phyloP scores from a whole-genome alignment of 306 rosid genomes.

The Vicia faba region DNA sequence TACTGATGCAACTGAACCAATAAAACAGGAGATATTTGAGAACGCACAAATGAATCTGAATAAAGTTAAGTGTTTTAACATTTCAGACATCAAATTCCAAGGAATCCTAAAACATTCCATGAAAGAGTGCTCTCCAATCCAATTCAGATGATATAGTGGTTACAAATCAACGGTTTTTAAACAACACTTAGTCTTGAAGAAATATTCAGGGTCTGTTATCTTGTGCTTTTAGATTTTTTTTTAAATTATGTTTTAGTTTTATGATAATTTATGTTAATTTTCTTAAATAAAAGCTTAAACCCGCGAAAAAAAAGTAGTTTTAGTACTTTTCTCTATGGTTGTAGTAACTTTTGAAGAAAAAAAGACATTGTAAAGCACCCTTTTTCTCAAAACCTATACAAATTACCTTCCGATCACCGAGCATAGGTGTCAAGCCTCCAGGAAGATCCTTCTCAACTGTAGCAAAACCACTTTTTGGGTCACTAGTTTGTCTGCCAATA shows the following conservation, averaged over 20 bases:
- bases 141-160: not conserved
- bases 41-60: too few species aligned
- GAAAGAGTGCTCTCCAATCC: not conserved
- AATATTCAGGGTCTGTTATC: not conserved
- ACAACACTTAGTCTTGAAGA: not conserved
- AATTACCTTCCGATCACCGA: slow-evolving; percentile 91
- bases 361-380: too few species aligned
- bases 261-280: not conserved
- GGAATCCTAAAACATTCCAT: slow-evolving; percentile 13
- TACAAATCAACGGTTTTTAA: not conserved
- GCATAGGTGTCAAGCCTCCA: slow-evolving; percentile 98
- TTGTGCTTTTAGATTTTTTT: not conserved
- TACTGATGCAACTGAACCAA: slow-evolving; percentile 5
- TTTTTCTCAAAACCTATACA: too few species aligned
- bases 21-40: not conserved
- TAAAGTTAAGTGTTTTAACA: too few species aligned
- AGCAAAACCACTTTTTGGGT: slow-evolving; percentile 95
- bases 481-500: slow-evolving; percentile 87
- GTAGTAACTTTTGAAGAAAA: not conserved
- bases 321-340: not conserved
- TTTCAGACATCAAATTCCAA: not conserved
- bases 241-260: not conserved
- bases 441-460: slow-evolving; percentile 95
- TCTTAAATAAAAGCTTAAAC: not conserved
- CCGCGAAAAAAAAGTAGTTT: not conserved